phyloP scores from a whole-genome alignment of 352 stramenopile genomes.

The Phytophthora sojae region DNA sequence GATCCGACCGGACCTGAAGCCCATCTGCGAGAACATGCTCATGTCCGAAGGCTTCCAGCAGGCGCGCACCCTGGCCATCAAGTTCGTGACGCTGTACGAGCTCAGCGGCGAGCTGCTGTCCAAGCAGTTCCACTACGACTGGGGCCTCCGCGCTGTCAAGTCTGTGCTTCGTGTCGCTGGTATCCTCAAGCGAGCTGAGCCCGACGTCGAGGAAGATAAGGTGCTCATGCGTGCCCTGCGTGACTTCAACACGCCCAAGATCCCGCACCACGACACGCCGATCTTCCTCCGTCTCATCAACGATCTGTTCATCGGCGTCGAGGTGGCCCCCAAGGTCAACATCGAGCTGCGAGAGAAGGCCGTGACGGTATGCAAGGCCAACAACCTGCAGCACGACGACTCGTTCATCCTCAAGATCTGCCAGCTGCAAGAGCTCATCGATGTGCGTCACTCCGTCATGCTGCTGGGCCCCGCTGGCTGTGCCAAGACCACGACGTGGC shows the following conservation, averaged over 20 bases:
- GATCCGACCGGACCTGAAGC: conserved; percentile 95
- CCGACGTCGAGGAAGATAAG: conserved; percentile 87
- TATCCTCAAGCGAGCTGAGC: conserved; percentile 85
- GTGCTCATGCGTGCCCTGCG: conserved; percentile 88
- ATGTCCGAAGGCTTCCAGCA: conserved; percentile 92
- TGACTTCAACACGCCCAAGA: conserved; percentile 91
- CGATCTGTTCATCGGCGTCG: conserved; percentile 93
- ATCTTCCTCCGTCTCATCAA: conserved; percentile 90
- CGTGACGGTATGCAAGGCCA: conserved; percentile 90
- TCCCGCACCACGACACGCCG: conserved; percentile 87
- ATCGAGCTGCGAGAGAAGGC: conserved; percentile 92
- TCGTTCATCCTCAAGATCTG: conserved; percentile 90
- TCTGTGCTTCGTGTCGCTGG: conserved; percentile 87
- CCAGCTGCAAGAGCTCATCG: conserved; percentile 88
- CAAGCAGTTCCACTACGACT: conserved; percentile 94
- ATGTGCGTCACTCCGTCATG: conserved; percentile 91
- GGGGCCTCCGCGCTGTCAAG: conserved; percentile 91
- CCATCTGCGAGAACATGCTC: conserved; percentile 92
- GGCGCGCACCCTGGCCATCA: conserved; percentile 90
- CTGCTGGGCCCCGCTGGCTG: conserved; percentile 82
- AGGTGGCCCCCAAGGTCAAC: conserved; percentile 96
- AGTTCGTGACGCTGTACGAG: conserved; percentile 93
- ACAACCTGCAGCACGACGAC: conserved; percentile 88
- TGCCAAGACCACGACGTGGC: conserved; percentile 89
- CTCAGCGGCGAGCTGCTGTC: conserved; percentile 86